Base-by-base conservation (phyloP, 495 filamentous ascomycete genomes). In the Penicillium arizonense region DNA sequence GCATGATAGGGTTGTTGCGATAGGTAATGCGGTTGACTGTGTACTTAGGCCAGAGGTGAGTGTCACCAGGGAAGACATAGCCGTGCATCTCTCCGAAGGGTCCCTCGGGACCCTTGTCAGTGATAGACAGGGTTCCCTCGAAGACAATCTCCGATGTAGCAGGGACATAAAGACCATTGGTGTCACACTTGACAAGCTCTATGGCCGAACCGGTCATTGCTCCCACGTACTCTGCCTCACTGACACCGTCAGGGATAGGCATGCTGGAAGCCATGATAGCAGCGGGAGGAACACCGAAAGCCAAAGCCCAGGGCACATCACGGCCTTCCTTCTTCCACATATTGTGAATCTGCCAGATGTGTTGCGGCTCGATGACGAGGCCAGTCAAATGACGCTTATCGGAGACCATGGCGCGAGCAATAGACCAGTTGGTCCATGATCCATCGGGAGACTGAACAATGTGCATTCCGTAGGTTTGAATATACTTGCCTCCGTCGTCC, bases 341-440 rank as follows among this genome's bases (percentile, higher is more conserved):
- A 34, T 70, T 52, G 35, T 61, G 55, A 21, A 77, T 75, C 16
- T 61, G 54, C 59, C 69, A 61, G 36, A 73, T 63, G 44, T 74
- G 62, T 53, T 76, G 70, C 0, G 56, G 58, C 8, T 53, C 41
- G 30, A 65, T 66, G 12, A 72, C 62, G 9, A 68, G 55, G 3
- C 73, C 70, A 1, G 56, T 52, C 6, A 76, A 35, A n/a, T 64
- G 55, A 2, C 56, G 57, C 4, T 69, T 63, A 18, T 67, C 72
- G 14, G 53, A 53, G 3, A 75, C 62, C 72, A 75, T 75, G 5
- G 64, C 69, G 0, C 73, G 67, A 2, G 65, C 60, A 53, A 76
- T 76, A 0, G 73, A 72, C 72, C 73, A 76, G 46, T 76, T 76
- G 1, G 62, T 68, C 73, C 73, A 76, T 13, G 45, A 52, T 11